These are phyloP conservation scores for Carex cristatella DNA, from an alignment of 176 grass and related monocot genomes.

Conservation along the genomic window DNA sequence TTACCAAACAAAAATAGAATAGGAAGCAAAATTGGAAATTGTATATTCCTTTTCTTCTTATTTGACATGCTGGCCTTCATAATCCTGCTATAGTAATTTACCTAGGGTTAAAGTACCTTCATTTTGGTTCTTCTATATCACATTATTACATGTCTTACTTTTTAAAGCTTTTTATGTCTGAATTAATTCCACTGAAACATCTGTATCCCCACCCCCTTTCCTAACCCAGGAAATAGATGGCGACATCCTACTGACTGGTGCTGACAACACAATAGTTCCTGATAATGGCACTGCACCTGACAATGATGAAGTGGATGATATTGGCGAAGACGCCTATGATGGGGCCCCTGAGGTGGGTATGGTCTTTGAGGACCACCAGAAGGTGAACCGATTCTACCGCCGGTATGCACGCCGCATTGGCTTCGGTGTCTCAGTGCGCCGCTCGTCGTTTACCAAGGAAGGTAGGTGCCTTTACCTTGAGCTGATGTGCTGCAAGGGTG, in stretches of 20 bases:
- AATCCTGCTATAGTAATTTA: neutral
- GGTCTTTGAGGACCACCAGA: conserved; percentile 72
- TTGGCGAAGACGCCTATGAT: conserved; percentile 22
- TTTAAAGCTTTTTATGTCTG: neutral
- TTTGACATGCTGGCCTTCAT: neutral
- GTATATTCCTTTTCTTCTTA: neutral
- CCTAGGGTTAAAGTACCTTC: neutral
- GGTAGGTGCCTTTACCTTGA: conserved; percentile 85
- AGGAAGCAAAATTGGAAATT: neutral
- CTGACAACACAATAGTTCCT: neutral
- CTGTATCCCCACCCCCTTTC: neutral
- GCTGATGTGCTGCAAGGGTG: conserved; percentile 94
- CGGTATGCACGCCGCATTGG: conserved; percentile 75
- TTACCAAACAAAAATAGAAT: neutral
- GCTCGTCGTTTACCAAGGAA: conserved; percentile 78
- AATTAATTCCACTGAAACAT: neutral
- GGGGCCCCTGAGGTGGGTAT: conserved; percentile 84
- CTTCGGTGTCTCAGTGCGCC: conserved; percentile 82
- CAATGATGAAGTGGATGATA: conserved; percentile 35
- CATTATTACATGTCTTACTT: neutral
- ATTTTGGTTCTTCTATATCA: neutral
- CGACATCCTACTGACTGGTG: neutral
- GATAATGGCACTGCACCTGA: conserved; percentile 35
- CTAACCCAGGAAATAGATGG: conserved; percentile 22
- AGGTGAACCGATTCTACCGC: conserved; percentile 78